Base-by-base conservation (phyloP, 768 basidiomycete species). In the Tricholoma matsutake region DNA sequence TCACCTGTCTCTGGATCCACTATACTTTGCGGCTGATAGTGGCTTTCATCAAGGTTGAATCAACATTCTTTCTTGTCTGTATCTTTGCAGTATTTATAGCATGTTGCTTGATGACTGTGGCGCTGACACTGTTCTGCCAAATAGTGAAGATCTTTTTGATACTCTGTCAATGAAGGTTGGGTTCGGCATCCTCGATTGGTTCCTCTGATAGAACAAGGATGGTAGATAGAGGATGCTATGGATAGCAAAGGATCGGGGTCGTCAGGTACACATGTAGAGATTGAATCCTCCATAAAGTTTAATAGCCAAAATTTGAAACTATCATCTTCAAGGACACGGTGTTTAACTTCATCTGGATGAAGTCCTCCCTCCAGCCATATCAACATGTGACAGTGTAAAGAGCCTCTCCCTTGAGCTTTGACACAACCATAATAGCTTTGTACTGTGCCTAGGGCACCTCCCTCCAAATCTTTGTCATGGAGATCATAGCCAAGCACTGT, bases 91-190 rank as follows among this genome's bases (percentile, higher is more conserved):
- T 25, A 25, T 25, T 25, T 25, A 25, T 68, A 79, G 58, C 79
- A 79, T 0, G 75, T 78, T 0, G 62, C 35, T 0, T 67, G 62
- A 63, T 79, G 78, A 8, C 34, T 56, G 54, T 79, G 76, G 2
- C 16, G 0, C 53, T 79, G 76, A 49, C 71, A 75, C 18, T 60
- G n/a, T 1, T 57, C 57, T 0, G 67, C 72, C 0, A 78, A 32
- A 14, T 64, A 25, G 32, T 25, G 3, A 25, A 25, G 22, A 25
- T 25, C 22, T 25, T 25, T 25, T 25, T 25, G 22, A 25, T 25
- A 20, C 49, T 41, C 11, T 9, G 22, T 13, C 14, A 9, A 37
- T 55, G 20, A 11, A 9, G 20, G 16, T 52, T 18, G 6, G 39
- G 14, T 4, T 32, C 20, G 43, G 6, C 43, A 45, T 18, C 43